Base-by-base conservation (phyloP, 73 alveolate genomes). In the Blepharisma japonicum region DNA sequence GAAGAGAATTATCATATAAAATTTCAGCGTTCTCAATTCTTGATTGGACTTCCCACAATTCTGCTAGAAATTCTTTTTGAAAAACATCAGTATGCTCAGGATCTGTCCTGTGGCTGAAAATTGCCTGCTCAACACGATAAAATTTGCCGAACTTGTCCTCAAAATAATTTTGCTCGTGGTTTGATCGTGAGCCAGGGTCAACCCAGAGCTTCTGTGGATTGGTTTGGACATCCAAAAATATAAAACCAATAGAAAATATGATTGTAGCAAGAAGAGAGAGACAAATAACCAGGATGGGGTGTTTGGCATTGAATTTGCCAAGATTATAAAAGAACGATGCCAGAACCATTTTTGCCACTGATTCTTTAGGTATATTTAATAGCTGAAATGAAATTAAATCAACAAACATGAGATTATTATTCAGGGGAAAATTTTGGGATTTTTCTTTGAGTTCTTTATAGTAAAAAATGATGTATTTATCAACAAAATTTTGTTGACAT, bases 191-290 rank as follows among this genome's bases (percentile, higher is more conserved):
- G 11, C 84, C 74, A 77, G 86, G 68, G 56, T 96, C 93, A 6
- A 94, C 98, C 99, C 99, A 95, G 14, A 95, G 89, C 46, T 91
- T 93, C 83, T 88, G 86, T 32, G 61, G 55, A 45, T 77, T 77
- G 25, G 76, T 82, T 53, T 45, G 27, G 20, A 80, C 80, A 47
- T 25, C 42, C 70, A 70, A 14, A 11, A 48, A 45, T 7, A 25
- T 25, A 9, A 70, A 45, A n/a, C 66, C 66, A 23, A 70, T 45
- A 39, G 68, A 18, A 70, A 18, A 47, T 9, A 70, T 14, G 25
- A n/a, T 54, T 9, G 80, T 70, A 45, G 27, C 11, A 45, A 45
- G 46, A 23, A 70, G 61, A 0, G 74, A n/a, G 38, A 25, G 18
- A 14, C 14, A 25, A 39, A 61, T 61, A 8, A 61, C 47, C 18